phyloP scores from a whole-genome alignment of 768 basidiomycete species.

The Podaxis sp. region DNA sequence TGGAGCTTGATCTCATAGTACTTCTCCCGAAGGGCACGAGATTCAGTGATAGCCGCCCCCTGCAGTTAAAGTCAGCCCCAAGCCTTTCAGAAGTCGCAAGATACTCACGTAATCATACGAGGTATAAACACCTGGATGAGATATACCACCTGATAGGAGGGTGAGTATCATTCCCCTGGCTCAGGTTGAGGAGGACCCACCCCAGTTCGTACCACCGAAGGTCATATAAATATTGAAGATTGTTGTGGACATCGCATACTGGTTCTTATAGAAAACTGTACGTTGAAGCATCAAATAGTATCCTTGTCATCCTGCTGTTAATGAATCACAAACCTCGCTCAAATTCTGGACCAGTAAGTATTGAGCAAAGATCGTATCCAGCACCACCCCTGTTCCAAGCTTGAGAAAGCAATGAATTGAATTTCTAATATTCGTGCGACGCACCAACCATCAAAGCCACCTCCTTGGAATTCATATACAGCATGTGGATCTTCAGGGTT shows the following conservation, averaged over 20 bases:
- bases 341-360: constrained; percentile 40
- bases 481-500: constrained; percentile 40
- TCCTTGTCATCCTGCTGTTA: not conserved
- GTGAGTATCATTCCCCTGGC: constrained; percentile 17
- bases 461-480: constrained; percentile 49
- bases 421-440: constrained; percentile 8
- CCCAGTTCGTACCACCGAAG: constrained; percentile 53
- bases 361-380: constrained; percentile 32
- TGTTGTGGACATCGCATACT: constrained; percentile 47
- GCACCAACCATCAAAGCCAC: constrained; percentile 50
- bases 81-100: not conserved
- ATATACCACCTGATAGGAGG: constrained; percentile 1
- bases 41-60: constrained; percentile 53
- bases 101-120: constrained; percentile 43
- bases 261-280: constrained; percentile 47
- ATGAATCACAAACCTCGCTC: constrained; percentile 35
- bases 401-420: not conserved
- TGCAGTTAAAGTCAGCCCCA: constrained; percentile 18
- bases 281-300: not conserved
- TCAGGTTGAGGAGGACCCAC: constrained; percentile 37
- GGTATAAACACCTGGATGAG: constrained; percentile 37
- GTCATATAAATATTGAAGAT: constrained; percentile 52
- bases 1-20: constrained; percentile 54
- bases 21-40: constrained; percentile 51
- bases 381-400: constrained; percentile 38